Percentiles rank a stretch among this genome's conserved stretches.
Evolutionary conservation across 257 asterid genomes (phyloP).

Genomic region (Solanum chiquidenum): DNA sequence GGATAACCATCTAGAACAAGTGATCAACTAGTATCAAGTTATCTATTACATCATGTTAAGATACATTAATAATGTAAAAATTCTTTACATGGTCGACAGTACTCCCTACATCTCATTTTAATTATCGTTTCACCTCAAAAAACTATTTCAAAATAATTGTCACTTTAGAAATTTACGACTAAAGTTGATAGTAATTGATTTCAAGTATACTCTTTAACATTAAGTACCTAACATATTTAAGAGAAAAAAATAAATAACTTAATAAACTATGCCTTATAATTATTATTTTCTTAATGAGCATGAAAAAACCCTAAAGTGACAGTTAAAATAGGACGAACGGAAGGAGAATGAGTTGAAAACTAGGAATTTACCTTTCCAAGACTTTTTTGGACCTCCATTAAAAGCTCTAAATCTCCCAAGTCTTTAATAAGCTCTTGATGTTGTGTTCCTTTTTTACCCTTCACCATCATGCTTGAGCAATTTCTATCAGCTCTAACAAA

Average conservation of each 20-base stretch:
- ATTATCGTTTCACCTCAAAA: background rate
- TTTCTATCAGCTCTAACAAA: slow-evolving; percentile 71
- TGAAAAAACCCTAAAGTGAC: background rate
- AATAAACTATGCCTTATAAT: background rate
- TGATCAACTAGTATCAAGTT: background rate
- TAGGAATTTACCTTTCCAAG: slow-evolving; percentile 54
- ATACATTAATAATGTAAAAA: background rate
- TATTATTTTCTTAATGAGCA: background rate
- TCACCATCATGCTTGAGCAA: slow-evolving; percentile 20
- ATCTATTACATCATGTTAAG: background rate
- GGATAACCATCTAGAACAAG: background rate
- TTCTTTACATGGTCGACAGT: background rate
- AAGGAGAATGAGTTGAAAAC: background rate
- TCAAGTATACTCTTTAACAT: background rate
- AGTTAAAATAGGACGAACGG: background rate
- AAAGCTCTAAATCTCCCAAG: slow-evolving; percentile 40
- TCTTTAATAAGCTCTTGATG: slow-evolving; percentile 25
- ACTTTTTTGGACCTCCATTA: slow-evolving; percentile 34
- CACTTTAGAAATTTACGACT: background rate
- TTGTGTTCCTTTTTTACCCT: slow-evolving; percentile 17
- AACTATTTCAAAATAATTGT: background rate
- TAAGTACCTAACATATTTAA: background rate
- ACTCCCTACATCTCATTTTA: background rate
- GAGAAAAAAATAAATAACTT: background rate
- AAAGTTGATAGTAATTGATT: background rate